Evolutionary conservation across 495 filamentous ascomycete species (phyloP).

Genomic region (Tuber brumale): DNA sequence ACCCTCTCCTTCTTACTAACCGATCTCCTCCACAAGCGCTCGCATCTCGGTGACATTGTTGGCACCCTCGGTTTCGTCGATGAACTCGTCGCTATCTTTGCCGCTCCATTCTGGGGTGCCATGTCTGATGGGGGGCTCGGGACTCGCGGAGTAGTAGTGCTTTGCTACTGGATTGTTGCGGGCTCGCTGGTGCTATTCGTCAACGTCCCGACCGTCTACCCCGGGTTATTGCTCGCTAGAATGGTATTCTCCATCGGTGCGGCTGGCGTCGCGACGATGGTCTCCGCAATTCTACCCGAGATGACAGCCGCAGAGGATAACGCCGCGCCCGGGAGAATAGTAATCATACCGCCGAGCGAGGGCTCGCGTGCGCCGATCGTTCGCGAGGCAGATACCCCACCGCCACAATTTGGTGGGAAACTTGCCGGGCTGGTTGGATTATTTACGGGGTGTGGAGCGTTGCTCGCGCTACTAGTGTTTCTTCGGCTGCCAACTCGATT

Average conservation of each 20-base stretch:
- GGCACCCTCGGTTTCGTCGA: constrained; percentile 94
- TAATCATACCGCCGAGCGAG: constrained; percentile 6
- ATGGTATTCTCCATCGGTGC: constrained; percentile 85
- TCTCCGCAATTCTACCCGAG: constrained; percentile 85
- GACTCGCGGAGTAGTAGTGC: constrained; percentile 68
- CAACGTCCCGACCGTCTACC: constrained; percentile 79
- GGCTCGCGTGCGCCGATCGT: constrained; percentile 21
- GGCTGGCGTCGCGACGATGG: constrained; percentile 90
- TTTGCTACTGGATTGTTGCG: constrained; percentile 75
- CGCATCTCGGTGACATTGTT: constrained; percentile 76
- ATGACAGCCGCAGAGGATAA: constrained; percentile 53
- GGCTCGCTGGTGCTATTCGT: constrained; percentile 72
- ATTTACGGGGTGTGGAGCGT: constrained; percentile 84
- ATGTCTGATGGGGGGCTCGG: constrained; percentile 74
- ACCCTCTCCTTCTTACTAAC: constrained; percentile 91
- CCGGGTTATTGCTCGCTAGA: constrained; percentile 74
- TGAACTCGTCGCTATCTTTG: constrained; percentile 82
- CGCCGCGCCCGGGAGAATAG: not conserved
- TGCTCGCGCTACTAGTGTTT: constrained; percentile 73
- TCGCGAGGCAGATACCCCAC: constrained; percentile 18
- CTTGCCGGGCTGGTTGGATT: constrained; percentile 85
- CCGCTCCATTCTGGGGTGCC: constrained; percentile 87
- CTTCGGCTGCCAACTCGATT: constrained; percentile 80
- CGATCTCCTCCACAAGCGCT: constrained; percentile 64
- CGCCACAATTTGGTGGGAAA: constrained; percentile 48